Evolutionary conservation across 2,329 filamentous ascomycete genomes (phyloP).

Genomic region (Scedosporium minutisporum): DNA sequence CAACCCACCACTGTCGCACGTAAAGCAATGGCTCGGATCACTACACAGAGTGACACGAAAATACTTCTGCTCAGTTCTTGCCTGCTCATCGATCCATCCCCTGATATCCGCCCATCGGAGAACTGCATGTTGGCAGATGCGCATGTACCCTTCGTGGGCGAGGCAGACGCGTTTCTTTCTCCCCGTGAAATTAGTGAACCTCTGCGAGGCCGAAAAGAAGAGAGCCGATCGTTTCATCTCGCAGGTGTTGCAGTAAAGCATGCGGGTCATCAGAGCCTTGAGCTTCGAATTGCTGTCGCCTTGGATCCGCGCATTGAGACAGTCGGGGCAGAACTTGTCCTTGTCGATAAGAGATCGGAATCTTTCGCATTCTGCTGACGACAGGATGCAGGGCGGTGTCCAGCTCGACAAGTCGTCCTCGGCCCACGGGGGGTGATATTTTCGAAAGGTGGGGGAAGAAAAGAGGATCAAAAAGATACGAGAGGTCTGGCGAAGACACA

Average conservation of each 20-base stretch:
- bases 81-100: neutral
- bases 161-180: slow-evolving; percentile 1
- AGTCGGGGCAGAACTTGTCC: slow-evolving; percentile 5
- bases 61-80: neutral
- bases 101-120: slow-evolving; percentile 2
- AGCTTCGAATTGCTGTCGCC: neutral
- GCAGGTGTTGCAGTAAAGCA: neutral
- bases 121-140: slow-evolving; percentile 2
- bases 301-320: neutral
- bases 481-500: slow-evolving; percentile 1
- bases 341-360: neutral
- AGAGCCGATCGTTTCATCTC: neutral
- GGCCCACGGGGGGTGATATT: neutral
- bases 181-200: neutral
- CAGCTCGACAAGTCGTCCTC: neutral
- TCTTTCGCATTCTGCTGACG: neutral
- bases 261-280: neutral
- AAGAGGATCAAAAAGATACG: slow-evolving; percentile 6
- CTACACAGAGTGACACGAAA: neutral
- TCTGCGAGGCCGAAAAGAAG: neutral
- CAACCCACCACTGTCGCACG: neutral
- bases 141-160: slow-evolving; percentile 4
- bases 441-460: neutral
- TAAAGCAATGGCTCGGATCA: neutral
- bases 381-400: neutral